Percentiles rank a stretch among this genome's conserved stretches.
Conservation (phyloP, 202 grass and related monocot species). For the Setaria viridis region DNA sequence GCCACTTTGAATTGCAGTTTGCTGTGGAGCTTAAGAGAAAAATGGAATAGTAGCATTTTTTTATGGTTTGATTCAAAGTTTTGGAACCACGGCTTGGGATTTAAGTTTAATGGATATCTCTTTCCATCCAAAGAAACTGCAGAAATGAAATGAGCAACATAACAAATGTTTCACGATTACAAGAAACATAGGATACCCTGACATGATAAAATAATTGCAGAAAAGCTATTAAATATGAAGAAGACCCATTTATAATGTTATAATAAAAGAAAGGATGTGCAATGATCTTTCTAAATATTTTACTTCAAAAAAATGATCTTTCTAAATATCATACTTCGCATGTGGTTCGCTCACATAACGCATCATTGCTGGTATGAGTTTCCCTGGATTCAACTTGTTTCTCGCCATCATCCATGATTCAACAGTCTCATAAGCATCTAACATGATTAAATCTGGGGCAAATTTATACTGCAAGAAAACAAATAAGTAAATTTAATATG, state of each 20-base stretch:
- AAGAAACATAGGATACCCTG: too few relatives aligned
- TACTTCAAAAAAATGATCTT: too few relatives aligned
- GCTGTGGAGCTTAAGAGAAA: conserved; percentile 20
- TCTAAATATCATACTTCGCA: conserved; percentile 72
- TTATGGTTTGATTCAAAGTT: conserved; percentile 31
- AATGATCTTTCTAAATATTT: background rate
- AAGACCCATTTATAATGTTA: conserved; percentile 11
- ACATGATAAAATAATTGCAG: background rate
- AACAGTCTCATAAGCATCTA: conserved; percentile 97
- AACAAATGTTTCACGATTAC: too few relatives aligned
- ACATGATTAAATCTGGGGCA: conserved; percentile 92
- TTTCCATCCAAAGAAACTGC: too few relatives aligned
- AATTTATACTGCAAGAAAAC: conserved; percentile 89
- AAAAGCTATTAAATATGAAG: conserved; percentile 7
- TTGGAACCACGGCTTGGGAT: background rate
- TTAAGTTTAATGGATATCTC: background rate
- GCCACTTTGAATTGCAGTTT: conserved; percentile 17
- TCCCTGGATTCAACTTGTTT: conserved; percentile 94
- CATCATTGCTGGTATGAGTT: conserved; percentile 99
- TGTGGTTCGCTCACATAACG: conserved; percentile 98
- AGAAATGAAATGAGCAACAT: too few relatives aligned
- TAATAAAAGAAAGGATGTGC: conserved; percentile 28
- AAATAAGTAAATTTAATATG: conserved; percentile 18
- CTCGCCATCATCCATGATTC: conserved; percentile 98
- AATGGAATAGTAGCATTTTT: conserved; percentile 5